phyloP scores from a whole-genome alignment of 1,284 basidiomycete genomes.

The Exobasidium rhododendri region DNA sequence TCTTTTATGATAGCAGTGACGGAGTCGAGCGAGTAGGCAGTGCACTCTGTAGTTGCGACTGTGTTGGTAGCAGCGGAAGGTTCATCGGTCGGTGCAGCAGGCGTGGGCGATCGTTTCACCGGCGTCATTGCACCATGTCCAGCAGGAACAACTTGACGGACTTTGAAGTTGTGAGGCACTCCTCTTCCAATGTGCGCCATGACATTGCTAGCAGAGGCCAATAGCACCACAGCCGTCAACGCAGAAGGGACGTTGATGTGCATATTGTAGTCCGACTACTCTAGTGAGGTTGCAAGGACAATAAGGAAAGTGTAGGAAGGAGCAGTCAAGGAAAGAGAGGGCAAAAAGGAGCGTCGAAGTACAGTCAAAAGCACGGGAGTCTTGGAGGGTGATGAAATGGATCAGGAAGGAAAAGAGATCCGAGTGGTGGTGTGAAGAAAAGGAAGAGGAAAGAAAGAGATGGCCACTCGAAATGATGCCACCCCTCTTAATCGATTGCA shows the following conservation, averaged over 20 bases:
- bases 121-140: background rate
- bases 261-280: too few relatives aligned
- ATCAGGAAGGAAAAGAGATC: too few relatives aligned
- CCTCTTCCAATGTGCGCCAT: conserved; percentile 37
- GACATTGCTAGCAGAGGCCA: conserved; percentile 13
- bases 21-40: conserved; percentile 34
- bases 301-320: too few relatives aligned
- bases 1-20: conserved; percentile 28
- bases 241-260: background rate
- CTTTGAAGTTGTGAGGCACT: conserved; percentile 32
- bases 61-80: conserved; percentile 29
- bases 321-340: too few relatives aligned
- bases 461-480: too few relatives aligned
- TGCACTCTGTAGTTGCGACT: conserved; percentile 29
- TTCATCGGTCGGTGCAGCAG: conserved; percentile 24
- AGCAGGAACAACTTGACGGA: conserved; percentile 17
- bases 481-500: too few relatives aligned
- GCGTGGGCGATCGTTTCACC: background rate
- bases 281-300: too few relatives aligned
- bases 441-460: too few relatives aligned
- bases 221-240: background rate
- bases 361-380: too few relatives aligned
- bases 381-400: too few relatives aligned
- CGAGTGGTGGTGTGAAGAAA: too few relatives aligned
- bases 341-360: too few relatives aligned